Evolutionary conservation across 1,284 basidiomycete genomes (phyloP).

Genomic region (Pisolithus thermaeus): DNA sequence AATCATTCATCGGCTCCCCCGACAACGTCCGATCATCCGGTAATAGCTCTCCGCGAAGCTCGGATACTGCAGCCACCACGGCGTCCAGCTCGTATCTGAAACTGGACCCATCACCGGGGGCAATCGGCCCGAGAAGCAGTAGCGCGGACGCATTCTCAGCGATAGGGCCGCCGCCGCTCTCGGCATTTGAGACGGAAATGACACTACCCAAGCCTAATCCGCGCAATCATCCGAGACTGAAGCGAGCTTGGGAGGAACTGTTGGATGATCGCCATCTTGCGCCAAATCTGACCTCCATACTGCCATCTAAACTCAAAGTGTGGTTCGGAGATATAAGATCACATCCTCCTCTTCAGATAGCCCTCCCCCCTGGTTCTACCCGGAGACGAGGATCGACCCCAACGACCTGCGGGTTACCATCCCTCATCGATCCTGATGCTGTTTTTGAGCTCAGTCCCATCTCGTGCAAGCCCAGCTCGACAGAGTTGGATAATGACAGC

Average conservation of each 20-base stretch:
- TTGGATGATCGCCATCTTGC: slow-evolving; percentile 53
- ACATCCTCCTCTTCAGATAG: slow-evolving; percentile 46
- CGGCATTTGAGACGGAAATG: slow-evolving; percentile 9
- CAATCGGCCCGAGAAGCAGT: slow-evolving; percentile 11
- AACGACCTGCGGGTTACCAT: slow-evolving; percentile 7
- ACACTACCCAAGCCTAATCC: slow-evolving; percentile 32
- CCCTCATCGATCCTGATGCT: slow-evolving; percentile 24
- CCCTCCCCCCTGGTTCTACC: slow-evolving; percentile 48
- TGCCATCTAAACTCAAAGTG: slow-evolving; percentile 63
- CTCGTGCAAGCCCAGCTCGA: slow-evolving; percentile 11
- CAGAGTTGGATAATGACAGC: slow-evolving; percentile 15
- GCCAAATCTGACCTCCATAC: slow-evolving; percentile 47
- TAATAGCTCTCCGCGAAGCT: slow-evolving; percentile 23
- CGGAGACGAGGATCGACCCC: slow-evolving; percentile 10
- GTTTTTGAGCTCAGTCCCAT: slow-evolving; percentile 27
- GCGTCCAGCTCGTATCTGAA: slow-evolving; percentile 20
- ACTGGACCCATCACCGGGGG: slow-evolving; percentile 20
- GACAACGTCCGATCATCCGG: slow-evolving; percentile 15
- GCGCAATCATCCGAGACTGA: slow-evolving; percentile 58
- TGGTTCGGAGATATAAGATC: slow-evolving; percentile 51
- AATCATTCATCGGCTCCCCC: slow-evolving; percentile 6
- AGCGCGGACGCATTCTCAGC: slow-evolving; percentile 10
- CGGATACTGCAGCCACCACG: slow-evolving; percentile 17
- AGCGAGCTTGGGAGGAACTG: slow-evolving; percentile 65
- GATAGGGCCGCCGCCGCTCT: slow-evolving; percentile 17